These are phyloP conservation scores for Vanrija sp. DNA, from an alignment of 1,284 basidiomycete species.

Conservation along the genomic window DNA sequence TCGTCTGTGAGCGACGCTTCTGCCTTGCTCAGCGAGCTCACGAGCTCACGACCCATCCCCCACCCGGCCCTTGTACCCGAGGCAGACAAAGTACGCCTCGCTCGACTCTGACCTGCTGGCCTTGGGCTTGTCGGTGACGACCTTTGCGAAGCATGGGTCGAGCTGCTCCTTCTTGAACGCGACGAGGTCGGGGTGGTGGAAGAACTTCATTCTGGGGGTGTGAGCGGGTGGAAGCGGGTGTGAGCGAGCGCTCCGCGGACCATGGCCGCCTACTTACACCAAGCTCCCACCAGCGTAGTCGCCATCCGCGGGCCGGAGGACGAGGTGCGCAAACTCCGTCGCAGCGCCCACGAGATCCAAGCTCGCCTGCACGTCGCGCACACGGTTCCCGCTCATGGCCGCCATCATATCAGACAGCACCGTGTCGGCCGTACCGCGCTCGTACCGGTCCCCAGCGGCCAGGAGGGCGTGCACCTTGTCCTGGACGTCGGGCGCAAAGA, in stretches of 20 bases:
- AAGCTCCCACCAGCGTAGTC: slow-evolving; percentile 37
- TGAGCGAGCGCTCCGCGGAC: slow-evolving; percentile 2
- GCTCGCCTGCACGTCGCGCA: slow-evolving; percentile 41
- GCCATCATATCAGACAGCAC: slow-evolving; percentile 52
- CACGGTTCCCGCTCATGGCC: slow-evolving; percentile 44
- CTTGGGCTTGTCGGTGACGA: slow-evolving; percentile 45
- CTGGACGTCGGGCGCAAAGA: slow-evolving; percentile 60
- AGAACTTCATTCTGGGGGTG: slow-evolving; percentile 38
- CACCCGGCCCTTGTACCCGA: slow-evolving; percentile 39
- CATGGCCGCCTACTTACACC: slow-evolving; percentile 31
- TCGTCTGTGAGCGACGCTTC: too few relatives aligned
- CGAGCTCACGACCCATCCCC: neutral
- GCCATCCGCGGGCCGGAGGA: slow-evolving; percentile 21
- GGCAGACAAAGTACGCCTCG: slow-evolving; percentile 48
- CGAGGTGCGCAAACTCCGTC: slow-evolving; percentile 35
- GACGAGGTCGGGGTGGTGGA: slow-evolving; percentile 44
- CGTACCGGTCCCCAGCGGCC: neutral
- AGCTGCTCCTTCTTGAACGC: slow-evolving; percentile 39
- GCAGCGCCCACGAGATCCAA: slow-evolving; percentile 46
- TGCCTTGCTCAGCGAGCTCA: too few relatives aligned
- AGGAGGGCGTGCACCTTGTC: slow-evolving; percentile 45
- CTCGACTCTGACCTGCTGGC: slow-evolving; percentile 42
- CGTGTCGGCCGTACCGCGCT: slow-evolving; percentile 34
- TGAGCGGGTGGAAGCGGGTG: too few relatives aligned
- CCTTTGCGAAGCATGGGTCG: slow-evolving; percentile 38